Evolutionary conservation across 106 monocot genomes (phyloP), one percentile per base, ranked within the genome.

Genomic region (Allium sativum): DNA sequence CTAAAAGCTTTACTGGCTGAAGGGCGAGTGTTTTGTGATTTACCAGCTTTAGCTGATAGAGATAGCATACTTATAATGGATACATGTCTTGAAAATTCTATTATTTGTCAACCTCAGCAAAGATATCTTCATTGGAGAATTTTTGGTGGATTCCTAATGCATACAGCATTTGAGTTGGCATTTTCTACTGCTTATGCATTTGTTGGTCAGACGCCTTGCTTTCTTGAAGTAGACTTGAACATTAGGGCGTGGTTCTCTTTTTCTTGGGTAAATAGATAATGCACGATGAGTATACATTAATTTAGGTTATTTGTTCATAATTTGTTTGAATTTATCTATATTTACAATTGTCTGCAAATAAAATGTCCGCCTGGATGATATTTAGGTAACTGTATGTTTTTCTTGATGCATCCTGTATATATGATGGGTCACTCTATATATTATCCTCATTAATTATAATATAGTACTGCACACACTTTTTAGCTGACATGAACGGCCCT

Each of bases 111-210:
- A 44, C 96, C 96, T 66, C 96, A 96, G 48, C 96, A 96, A 72
- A 82, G 91, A 58, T 91, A 96, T 56, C 72, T 96, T 45, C 91
- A 96, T 56, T 91, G 91, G 21, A 74, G 96, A 18, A 96, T 96
- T 58, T 96, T 96, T 76, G 96, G 96, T 48, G 96, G 96, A 4
- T 96, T 96, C 67, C 64, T 96, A 69, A 96, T 96, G 96, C 79
- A 96, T 42, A 70, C 73, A 48, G 96, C 96, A 43, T 96, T 88
- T 72, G 96, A 91, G 63, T 72, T 96, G 46, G 90, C 84, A 31
- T 96, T 96, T 74, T 96, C 96, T 18, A 96, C 96, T 51, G 91
- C 96, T 13, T 96, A 96, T 76, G 91, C 91, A 17, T 96, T 96
- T 66, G 73, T 82, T 42, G 96, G 96, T 12, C 90, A 80, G 45